Base-by-base conservation (phyloP, 2,329 filamentous ascomycete species). In the Colletotrichum aenigma region DNA sequence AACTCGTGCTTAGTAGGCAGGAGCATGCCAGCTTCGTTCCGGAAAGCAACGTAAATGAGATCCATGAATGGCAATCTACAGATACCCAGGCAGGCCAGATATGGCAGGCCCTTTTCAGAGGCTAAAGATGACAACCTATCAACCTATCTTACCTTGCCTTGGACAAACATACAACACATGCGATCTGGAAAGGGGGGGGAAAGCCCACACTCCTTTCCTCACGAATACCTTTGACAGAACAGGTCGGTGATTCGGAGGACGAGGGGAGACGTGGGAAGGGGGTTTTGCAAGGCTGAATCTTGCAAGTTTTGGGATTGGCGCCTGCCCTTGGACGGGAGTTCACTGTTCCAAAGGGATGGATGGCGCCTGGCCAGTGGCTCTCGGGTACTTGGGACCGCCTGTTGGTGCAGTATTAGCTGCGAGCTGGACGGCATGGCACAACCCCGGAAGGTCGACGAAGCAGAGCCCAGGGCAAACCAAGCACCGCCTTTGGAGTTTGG, bases 281-380 rank as follows among this genome's bases (percentile, higher is more conserved):
- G 34, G 61, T 66, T 76, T 75, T 70, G 66, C 66, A 71, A 71
- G 71, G 71, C 66, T 76, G 66, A 34, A 28, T 58, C 61, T 60
- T 71, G 70, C 52, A 66, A 58, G 66, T 48, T 21, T 75, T 71
- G 74, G 58, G 56, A 61, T 52, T 70, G 56, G 74, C 48, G 34
- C 26, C 48, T 60, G 18, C 66, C 26, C 32, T 21, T 52, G 48
- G 48, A 24, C 26, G 30, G 32, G 65, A 62, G 58, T 58, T 73
- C 70, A 52, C 64, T 38, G 70, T 69, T 76, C 74, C 74, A 74
- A 65, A 69, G 15, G 58, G 32, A 21, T 76, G 58, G 58, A 69
- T 65, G 64, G 74, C 70, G 70, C 58, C 55, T 65, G 15, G 28
- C 64, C 48, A 55, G 48, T 36, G 61, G 34, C 65, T n/a, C 28